These are phyloP conservation scores for Nemania sp. DNA, from an alignment of 2,329 filamentous ascomycete genomes.

Conservation along the genomic window DNA sequence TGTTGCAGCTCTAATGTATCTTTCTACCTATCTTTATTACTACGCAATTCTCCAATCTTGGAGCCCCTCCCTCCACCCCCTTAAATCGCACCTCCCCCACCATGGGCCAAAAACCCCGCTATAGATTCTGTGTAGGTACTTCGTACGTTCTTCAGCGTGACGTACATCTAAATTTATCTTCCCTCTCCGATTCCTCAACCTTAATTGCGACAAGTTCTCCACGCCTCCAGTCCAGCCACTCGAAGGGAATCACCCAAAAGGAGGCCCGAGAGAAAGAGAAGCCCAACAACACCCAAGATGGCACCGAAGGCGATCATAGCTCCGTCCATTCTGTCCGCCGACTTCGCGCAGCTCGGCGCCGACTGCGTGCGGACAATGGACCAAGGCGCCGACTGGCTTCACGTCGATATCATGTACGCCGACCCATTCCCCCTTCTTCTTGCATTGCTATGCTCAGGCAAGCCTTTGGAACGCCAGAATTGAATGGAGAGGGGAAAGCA, in stretches of 20 bases:
- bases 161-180: slow-evolving; percentile 24
- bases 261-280: slow-evolving; percentile 6
- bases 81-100: too few relatives aligned
- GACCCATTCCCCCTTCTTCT: background rate
- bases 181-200: background rate
- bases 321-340: slow-evolving; percentile 95
- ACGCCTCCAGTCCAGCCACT: too few relatives aligned
- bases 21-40: too few relatives aligned
- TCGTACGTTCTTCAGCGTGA: slow-evolving; percentile 28
- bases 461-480: background rate
- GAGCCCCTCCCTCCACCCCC: too few relatives aligned
- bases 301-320: slow-evolving; percentile 91
- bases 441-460: background rate
- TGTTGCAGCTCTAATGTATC: too few relatives aligned
- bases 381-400: slow-evolving; percentile 88
- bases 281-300: slow-evolving; percentile 56
- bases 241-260: background rate
- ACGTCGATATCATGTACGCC: slow-evolving; percentile 84
- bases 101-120: slow-evolving; percentile 30
- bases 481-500: background rate
- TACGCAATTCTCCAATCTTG: too few relatives aligned
- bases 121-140: slow-evolving; percentile 11
- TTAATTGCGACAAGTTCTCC: background rate
- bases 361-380: slow-evolving; percentile 87
- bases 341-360: slow-evolving; percentile 86